Conservation (phyloP, 1,139 yeast genomes). For the Hyphopichia burtonii region DNA sequence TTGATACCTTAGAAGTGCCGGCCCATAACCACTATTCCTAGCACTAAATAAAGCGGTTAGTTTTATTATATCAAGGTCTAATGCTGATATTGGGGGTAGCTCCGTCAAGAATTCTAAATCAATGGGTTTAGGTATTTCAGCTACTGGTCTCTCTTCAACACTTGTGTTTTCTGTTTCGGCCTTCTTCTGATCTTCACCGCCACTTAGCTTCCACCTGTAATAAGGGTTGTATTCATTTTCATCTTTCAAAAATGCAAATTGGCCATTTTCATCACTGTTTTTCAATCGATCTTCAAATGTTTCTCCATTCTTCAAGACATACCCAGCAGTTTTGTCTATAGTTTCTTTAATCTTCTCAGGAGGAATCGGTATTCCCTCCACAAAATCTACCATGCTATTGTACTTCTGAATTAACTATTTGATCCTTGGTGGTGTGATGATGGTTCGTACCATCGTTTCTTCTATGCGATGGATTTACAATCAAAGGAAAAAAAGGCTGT, state of each 20-base stretch:
- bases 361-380: constrained; percentile 28
- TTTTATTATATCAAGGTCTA: constrained; percentile 70
- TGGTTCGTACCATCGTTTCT: no score
- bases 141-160: constrained; percentile 5
- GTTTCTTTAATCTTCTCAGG: constrained; percentile 56
- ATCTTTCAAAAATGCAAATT: constrained; percentile 61
- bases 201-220: constrained; percentile 30
- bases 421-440: no score
- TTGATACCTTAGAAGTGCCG: constrained; percentile 36
- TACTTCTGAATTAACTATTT: no score
- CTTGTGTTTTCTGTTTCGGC: neutral
- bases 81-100: constrained; percentile 56
- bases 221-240: constrained; percentile 57
- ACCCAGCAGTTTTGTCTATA: constrained; percentile 72
- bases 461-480: no score
- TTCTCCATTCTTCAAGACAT: constrained; percentile 67
- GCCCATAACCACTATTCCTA: constrained; percentile 55
- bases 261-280: constrained; percentile 45
- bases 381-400: no score
- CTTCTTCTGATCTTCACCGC: neutral
- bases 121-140: constrained; percentile 22
- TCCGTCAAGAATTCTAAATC: constrained; percentile 47
- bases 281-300: constrained; percentile 62
- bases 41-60: constrained; percentile 71
- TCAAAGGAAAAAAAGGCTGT: no score